Evolutionary conservation across 2,329 filamentous ascomycete species (phyloP), one percentile per base, ranked within the genome.

Genomic region (Pestalotiopsis sp.): DNA sequence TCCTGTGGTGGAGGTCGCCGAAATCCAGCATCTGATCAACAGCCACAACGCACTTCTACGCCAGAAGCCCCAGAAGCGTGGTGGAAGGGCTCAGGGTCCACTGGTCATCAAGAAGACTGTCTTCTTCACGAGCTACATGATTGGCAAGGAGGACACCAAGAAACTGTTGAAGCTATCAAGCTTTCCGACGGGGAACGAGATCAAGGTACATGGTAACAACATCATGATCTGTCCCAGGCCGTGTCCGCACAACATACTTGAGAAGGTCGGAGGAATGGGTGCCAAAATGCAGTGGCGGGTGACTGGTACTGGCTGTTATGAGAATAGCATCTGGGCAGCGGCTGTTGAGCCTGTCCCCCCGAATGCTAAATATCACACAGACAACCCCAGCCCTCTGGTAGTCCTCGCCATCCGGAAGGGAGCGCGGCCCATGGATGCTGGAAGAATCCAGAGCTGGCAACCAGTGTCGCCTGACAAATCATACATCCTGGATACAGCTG

Each of bases 91-190:
- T 31, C 79, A 79, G 62, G 78, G 81, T 56, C 83, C 81, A 60
- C 85, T 96, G 70, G 86, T 89, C 73, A 93, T 99, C 78, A 94
- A 93, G 79, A 95, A 95, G 78, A 93, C 90, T 1, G 91, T 97
- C 64, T 94, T 94, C 80, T 98, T 95, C 81, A 98, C 96, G 1
- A 94, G 93, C 64, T 98, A 99, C 80, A 89, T 97, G 80, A 91
- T 99, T 72, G 86, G 86, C 56, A 85, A 89, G 62, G 84, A 88
- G 31, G 93, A 96, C 78, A 91, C 91, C 2, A 88, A 92, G 75
- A 89, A 88, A 67, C 84, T 98, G 49, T 87, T 93, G 68, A 86
- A 87, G 5, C 85, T 97, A n/a, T 89, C 91, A 38, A 80, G 89
- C 65, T 83, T 93, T 23, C 91, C 91, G 4, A 85, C 89, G 36